phyloP scores from a whole-genome alignment of 768 basidiomycete species.

The Pleurotus ostreatus region DNA sequence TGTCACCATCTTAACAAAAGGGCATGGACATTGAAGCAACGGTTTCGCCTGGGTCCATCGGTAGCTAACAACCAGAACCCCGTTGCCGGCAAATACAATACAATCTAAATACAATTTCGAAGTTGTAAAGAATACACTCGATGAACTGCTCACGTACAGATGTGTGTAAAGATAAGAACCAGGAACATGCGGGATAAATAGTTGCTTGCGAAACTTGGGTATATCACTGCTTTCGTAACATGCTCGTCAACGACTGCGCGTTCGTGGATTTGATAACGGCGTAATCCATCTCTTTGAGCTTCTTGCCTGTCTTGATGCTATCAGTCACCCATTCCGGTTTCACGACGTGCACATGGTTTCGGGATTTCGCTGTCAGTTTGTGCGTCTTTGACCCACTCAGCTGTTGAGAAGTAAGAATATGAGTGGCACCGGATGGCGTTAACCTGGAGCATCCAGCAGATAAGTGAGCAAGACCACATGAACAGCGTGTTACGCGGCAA shows the following conservation, averaged over 20 bases:
- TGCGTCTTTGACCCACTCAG: conserved; percentile 73
- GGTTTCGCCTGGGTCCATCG: no score
- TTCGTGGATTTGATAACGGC: conserved; percentile 37
- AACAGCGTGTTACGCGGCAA: not conserved
- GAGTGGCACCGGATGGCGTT: conserved; percentile 62
- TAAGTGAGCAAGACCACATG: conserved; percentile 3
- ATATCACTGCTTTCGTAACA: conserved; percentile 21
- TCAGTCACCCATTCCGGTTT: conserved; percentile 75
- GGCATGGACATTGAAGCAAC: no score
- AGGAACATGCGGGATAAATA: no score
- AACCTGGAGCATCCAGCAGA: conserved; percentile 31
- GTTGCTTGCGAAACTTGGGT: no score
- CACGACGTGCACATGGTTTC: conserved; percentile 55
- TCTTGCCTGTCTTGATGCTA: conserved; percentile 57
- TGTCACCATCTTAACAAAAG: no score
- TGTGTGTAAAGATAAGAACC: no score
- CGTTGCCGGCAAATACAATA: no score
- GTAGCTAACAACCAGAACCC: no score
- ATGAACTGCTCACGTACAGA: no score
- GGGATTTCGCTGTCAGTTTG: conserved; percentile 48
- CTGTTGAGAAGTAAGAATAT: conserved; percentile 72
- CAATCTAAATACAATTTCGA: no score
- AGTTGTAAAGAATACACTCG: no score
- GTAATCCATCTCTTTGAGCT: conserved; percentile 60
- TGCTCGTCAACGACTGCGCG: conserved; percentile 33